These are phyloP conservation scores for Adansonia gregorii DNA, from an alignment of 441 rosid species.

Conservation along the genomic window DNA sequence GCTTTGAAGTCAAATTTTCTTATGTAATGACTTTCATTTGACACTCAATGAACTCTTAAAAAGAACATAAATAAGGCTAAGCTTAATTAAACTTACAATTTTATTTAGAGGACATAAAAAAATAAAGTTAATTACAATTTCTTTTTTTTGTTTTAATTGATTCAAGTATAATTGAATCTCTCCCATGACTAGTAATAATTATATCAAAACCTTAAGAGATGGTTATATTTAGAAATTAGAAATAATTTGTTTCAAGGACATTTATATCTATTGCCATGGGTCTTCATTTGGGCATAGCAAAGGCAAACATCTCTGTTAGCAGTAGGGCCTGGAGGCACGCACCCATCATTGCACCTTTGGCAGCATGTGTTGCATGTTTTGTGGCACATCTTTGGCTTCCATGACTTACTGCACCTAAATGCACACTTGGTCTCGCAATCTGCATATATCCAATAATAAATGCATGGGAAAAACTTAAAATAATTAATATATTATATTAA, in stretches of 20 bases:
- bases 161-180: no score
- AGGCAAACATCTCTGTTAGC: conserved; percentile 57
- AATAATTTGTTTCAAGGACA: neutral
- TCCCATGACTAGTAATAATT: no score
- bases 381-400: conserved; percentile 52
- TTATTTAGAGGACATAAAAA: no score
- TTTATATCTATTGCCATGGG: neutral
- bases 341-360: conserved; percentile 41
- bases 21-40: no score
- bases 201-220: neutral
- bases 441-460: neutral
- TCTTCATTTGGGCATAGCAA: conserved; percentile 18
- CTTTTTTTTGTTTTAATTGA: no score
- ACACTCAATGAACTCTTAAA: no score
- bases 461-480: no score
- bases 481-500: neutral
- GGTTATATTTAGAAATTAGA: neutral
- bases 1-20: no score
- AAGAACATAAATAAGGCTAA: no score
- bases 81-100: no score
- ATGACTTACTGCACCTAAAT: conserved; percentile 51
- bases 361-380: conserved; percentile 57
- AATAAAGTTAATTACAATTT: no score
- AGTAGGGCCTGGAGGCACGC: conserved; percentile 64
- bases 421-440: conserved; percentile 25